Evolutionary conservation across 306 rosid genomes (phyloP).

Genomic region (apple (Malus domestica)): ASM211411v1 NC_041798.1:27733001-27733500

Average conservation of each 20-base stretch:
- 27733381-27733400: too few species aligned
- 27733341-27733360: too few species aligned
- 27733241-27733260: background rate
- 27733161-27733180: conserved; percentile 46
- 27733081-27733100: background rate
- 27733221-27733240: background rate
- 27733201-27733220: background rate
- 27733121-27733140: conserved; percentile 66
- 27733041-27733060: background rate
- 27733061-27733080: background rate
- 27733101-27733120: conserved; percentile 45
- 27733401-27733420: background rate
- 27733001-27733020: background rate
- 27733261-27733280: background rate
- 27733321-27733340: background rate
- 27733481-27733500: too few species aligned
- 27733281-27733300: background rate
- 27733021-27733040: background rate
- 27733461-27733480: too few species aligned
- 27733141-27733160: conserved; percentile 82
- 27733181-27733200: conserved; percentile 42
- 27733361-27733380: background rate
- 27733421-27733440: background rate
- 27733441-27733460: too few species aligned
- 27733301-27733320: background rate